Base-by-base conservation (phyloP, 805 yeast genomes). In the Brettanomyces nanus region DNA sequence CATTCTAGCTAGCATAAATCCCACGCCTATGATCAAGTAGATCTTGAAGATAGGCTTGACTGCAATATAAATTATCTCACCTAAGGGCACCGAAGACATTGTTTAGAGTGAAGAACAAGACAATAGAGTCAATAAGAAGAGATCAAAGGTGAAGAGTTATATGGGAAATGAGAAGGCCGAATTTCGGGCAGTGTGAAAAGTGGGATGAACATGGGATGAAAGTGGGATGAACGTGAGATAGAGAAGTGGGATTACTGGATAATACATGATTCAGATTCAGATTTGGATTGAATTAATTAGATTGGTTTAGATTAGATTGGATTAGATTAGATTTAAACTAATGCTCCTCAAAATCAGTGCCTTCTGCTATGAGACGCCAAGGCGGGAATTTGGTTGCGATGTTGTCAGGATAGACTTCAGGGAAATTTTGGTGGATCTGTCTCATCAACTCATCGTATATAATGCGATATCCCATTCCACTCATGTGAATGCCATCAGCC, bases 11-110 rank as follows among this genome's bases (percentile, higher is more conserved):
- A 86, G 59, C 31, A 66, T 55, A 46, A 66, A 79, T 4, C 95
- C 95, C 6, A 76, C 59, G 2, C 69, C 77, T 4, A 83, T 73
- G 49, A 83, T 80, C 47, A 83, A 59, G 49, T 85, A 82, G 45
- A 85, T 82, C 57, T 86, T 86, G 59, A 85, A 70, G 40, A 85
- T 79, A 7, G 95, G 95, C 61, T 85, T 86, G 32, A 82, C 80
- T 0, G 95, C 75, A 13, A 85, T 71, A 59, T 81, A 85, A 3
- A 86, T 80, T 23, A 85, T 76, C 25, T 68, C 68, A 10, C 92
- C 90, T 20, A 80, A 48, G 1, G 66, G 27, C 5, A 41, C 37
- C 31, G 33, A 30, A n/a, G n/a, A n/a, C n/a, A n/a, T n/a, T n/a
- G n/a, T n/a, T n/a, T n/a, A n/a, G n/a, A n/a, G n/a, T n/a, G n/a